Evolutionary conservation across 1,139 yeast species (phyloP).

Genomic region (Waltiozyma sp.): DNA sequence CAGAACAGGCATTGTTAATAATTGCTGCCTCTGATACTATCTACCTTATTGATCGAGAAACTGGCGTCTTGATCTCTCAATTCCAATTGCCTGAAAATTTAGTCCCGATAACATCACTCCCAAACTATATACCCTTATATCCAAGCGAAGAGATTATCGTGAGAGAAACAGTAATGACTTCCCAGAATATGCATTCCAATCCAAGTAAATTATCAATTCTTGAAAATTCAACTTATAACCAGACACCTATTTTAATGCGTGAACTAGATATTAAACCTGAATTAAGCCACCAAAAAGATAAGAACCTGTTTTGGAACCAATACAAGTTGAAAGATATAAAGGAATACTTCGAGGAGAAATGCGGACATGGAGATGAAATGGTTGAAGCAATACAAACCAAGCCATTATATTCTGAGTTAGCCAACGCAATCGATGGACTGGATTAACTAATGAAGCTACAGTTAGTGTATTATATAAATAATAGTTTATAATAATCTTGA

Average conservation of each 20-base stretch:
- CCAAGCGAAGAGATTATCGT: slow-evolving; percentile 7
- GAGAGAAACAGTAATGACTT: slow-evolving; percentile 1
- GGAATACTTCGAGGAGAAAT: too few relatives aligned
- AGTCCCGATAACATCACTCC: slow-evolving; percentile 16
- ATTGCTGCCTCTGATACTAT: slow-evolving; percentile 26
- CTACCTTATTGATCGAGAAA: slow-evolving; percentile 33
- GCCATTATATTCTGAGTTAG: too few relatives aligned
- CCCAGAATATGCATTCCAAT: not conserved
- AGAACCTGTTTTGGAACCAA: not conserved
- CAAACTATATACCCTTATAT: slow-evolving; percentile 13
- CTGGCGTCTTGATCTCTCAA: slow-evolving; percentile 36
- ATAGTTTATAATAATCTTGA: too few relatives aligned
- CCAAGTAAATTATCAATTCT: not conserved
- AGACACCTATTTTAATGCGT: not conserved
- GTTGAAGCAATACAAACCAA: too few relatives aligned
- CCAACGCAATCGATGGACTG: not conserved
- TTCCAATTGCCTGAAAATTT: slow-evolving; percentile 31
- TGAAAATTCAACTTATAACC: not conserved
- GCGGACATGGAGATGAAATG: too few relatives aligned
- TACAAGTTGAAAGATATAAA: too few relatives aligned
- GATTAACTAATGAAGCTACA: too few relatives aligned
- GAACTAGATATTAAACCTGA: not conserved
- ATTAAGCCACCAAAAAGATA: not conserved
- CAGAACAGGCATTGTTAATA: slow-evolving; percentile 7
- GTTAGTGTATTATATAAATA: too few relatives aligned